Evolutionary conservation across 1,139 yeast genomes (phyloP).

Genomic region (Hyphopichia pseudoburtonii): DNA sequence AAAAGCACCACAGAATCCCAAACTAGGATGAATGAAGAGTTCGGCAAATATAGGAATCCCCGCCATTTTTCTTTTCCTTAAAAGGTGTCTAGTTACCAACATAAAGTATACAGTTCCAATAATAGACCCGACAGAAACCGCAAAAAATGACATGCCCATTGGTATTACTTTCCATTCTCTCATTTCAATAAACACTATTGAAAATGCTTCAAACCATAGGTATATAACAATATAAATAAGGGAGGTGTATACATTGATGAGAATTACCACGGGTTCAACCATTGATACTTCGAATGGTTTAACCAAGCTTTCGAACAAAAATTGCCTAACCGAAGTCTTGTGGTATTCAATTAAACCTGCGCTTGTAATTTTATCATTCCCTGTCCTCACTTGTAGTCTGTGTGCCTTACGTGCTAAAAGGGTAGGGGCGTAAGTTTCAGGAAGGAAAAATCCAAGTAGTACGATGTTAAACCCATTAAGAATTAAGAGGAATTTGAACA

Average conservation of each 20-base stretch:
- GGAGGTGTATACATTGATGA: constrained; percentile 30
- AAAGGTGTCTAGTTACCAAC: constrained; percentile 16
- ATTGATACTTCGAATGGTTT: constrained; percentile 32
- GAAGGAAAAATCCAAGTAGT: constrained; percentile 36
- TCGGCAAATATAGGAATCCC: constrained; percentile 56
- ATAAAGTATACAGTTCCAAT: constrained; percentile 23
- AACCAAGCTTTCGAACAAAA: constrained; percentile 24
- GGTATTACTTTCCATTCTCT: constrained; percentile 28
- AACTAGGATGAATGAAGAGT: constrained; percentile 45
- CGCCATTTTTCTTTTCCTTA: neutral
- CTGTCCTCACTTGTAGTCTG: constrained; percentile 46
- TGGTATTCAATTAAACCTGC: constrained; percentile 42
- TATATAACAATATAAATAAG: constrained; percentile 30
- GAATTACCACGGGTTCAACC: constrained; percentile 32
- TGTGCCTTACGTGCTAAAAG: constrained; percentile 47
- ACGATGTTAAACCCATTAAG: constrained; percentile 32
- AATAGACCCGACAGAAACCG: constrained; percentile 19
- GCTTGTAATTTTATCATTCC: constrained; percentile 37
- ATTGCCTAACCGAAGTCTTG: constrained; percentile 22
- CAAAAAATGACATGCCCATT: constrained; percentile 21
- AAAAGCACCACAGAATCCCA: constrained; percentile 37
- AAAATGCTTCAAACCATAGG: constrained; percentile 37
- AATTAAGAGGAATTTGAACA: constrained; percentile 44
- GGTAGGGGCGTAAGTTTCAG: constrained; percentile 52
- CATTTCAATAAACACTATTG: constrained; percentile 27